Percentiles rank a stretch among this genome's conserved stretches.
Evolutionary conservation across 1,139 yeast genomes (phyloP).

Genomic region (Komagataea norvegica): DNA sequence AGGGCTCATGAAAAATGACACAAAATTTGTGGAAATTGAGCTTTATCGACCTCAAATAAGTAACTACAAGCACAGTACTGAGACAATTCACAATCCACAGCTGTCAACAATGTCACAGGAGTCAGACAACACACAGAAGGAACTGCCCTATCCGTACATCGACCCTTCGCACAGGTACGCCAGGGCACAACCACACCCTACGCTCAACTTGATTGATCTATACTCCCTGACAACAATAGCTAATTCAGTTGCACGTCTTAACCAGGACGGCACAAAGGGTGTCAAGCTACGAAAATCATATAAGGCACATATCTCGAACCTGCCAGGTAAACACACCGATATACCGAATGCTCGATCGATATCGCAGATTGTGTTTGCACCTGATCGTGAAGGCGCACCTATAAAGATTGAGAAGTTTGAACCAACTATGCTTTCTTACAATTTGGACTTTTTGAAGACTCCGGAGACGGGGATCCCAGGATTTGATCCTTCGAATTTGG

Average conservation of each 20-base stretch:
- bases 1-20: no score
- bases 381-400: slow-evolving; percentile 33
- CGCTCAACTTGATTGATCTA: slow-evolving; percentile 61
- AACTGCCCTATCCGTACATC: slow-evolving; percentile 33
- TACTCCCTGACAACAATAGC: slow-evolving; percentile 70
- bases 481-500: slow-evolving; percentile 65
- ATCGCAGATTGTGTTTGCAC: slow-evolving; percentile 49
- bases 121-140: slow-evolving; percentile 19
- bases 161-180: slow-evolving; percentile 37
- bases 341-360: slow-evolving; percentile 55
- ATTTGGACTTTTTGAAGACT: slow-evolving; percentile 62
- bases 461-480: slow-evolving; percentile 75
- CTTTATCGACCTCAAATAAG: no score
- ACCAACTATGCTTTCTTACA: slow-evolving; percentile 42
- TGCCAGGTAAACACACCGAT: slow-evolving; percentile 72
- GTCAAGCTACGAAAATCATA: slow-evolving; percentile 89
- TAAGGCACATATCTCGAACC: slow-evolving; percentile 82
- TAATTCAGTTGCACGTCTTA: slow-evolving; percentile 78
- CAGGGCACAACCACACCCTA: slow-evolving; percentile 61
- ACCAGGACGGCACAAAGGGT: slow-evolving; percentile 84
- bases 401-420: slow-evolving; percentile 44
- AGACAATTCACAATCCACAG: no score
- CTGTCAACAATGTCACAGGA: slow-evolving; percentile 2
- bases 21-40: no score
- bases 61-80: no score